Percentiles rank a stretch among this genome's conserved stretches.
Conservation (phyloP, 306 rosid genomes). For the Sophora flavescens region DNA sequence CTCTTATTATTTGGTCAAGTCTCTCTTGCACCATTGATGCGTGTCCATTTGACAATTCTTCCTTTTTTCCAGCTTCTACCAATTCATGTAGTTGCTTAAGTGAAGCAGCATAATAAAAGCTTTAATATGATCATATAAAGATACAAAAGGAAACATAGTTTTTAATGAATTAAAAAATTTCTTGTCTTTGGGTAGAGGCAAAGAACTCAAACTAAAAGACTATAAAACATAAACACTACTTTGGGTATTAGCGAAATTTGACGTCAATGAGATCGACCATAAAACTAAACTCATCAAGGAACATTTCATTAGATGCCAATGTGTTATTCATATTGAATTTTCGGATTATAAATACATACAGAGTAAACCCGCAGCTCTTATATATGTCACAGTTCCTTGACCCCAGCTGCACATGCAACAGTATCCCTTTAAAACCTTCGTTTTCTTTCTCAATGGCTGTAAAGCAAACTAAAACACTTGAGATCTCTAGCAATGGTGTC, state of each 20-base stretch:
- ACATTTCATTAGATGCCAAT: conserved; percentile 68
- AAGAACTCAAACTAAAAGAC: no score
- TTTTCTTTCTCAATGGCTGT: conserved; percentile 65
- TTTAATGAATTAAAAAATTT: no score
- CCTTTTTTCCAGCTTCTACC: no score
- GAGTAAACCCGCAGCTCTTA: conserved; percentile 80
- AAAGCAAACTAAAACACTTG: conserved; percentile 56
- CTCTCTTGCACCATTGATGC: conserved; percentile 95
- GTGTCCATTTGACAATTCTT: no score
- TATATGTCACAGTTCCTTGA: conserved; percentile 71
- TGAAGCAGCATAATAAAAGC: no score
- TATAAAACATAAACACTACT: conserved; percentile 42
- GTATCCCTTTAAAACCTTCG: conserved; percentile 78
- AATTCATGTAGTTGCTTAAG: no score
- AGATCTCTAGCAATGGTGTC: conserved; percentile 63
- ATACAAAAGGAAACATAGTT: no score
- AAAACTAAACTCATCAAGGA: conserved; percentile 46
- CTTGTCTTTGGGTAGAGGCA: no score
- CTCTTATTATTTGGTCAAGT: conserved; percentile 82
- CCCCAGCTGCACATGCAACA: conserved; percentile 74
- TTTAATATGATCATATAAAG: no score
- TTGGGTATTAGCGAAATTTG: conserved; percentile 45
- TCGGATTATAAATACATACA: conserved; percentile 88
- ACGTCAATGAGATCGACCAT: conserved; percentile 39
- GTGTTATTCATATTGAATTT: conserved; percentile 93